Evolutionary conservation across 306 rosid genomes (phyloP).

Genomic region (Erythrophleum fordii): DNA sequence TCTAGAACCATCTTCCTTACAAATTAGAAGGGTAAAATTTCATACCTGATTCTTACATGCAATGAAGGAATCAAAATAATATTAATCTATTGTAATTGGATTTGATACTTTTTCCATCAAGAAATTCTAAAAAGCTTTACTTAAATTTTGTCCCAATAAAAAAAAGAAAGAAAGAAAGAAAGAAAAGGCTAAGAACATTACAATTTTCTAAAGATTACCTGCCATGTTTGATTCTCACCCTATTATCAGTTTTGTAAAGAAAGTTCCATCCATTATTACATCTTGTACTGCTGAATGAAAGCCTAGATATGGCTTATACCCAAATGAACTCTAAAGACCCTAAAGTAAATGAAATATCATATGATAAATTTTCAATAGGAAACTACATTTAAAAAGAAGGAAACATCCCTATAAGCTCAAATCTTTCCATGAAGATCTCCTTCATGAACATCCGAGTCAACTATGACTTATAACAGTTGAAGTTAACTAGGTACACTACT

Average conservation of each 20-base stretch:
- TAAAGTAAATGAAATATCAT: no score
- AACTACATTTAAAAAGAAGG: no score
- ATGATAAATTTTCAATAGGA: no score
- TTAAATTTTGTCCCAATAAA: background rate
- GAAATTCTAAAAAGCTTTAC: constrained; percentile 31
- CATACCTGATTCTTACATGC: constrained; percentile 84
- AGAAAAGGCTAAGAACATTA: background rate
- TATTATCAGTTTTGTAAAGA: constrained; percentile 55
- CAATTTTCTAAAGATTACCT: constrained; percentile 51
- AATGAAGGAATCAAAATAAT: constrained; percentile 74
- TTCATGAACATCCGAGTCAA: no score
- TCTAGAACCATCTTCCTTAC: constrained; percentile 20
- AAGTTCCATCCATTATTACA: constrained; percentile 56
- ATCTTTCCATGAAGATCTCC: no score
- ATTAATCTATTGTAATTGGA: constrained; percentile 87
- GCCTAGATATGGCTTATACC: no score
- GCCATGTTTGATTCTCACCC: constrained; percentile 86
- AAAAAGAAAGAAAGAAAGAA: background rate
- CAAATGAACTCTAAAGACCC: no score
- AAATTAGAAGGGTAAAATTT: constrained; percentile 7
- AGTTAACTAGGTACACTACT: no score
- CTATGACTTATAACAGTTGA: no score
- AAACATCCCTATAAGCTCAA: no score
- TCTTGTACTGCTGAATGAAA: no score
- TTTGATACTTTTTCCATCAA: constrained; percentile 83